Conservation (phyloP, 306 rosid species). For the Vigna nakashimae region DNA sequence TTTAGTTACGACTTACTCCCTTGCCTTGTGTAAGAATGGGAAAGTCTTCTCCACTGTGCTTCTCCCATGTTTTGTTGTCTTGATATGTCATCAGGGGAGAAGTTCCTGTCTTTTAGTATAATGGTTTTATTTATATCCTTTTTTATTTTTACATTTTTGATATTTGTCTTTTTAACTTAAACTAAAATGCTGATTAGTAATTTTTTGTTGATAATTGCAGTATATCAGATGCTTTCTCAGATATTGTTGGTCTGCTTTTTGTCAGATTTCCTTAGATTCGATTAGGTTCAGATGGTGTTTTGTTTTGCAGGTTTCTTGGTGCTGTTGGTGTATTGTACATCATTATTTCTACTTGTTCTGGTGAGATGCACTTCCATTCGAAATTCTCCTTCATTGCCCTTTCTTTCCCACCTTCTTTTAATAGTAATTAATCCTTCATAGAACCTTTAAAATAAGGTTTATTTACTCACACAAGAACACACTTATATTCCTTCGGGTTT, state of each 20-base stretch:
- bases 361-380: conserved; percentile 57
- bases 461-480: not conserved
- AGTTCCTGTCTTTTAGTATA: not conserved
- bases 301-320: conserved; percentile 68
- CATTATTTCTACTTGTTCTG: conserved; percentile 42
- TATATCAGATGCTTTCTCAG: conserved; percentile 5
- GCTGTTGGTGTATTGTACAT: conserved; percentile 55
- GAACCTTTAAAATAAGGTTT: conserved; percentile 8
- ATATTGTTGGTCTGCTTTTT: conserved; percentile 36
- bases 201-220: conserved; percentile 22
- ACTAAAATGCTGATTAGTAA: conserved; percentile 11
- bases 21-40: conserved; percentile 1
- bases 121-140: conserved; percentile 18
- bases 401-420: conserved; percentile 9
- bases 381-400: conserved; percentile 30
- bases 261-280: conserved; percentile 48
- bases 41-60: not conserved
- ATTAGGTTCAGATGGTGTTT: conserved; percentile 64
- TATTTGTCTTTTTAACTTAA: conserved; percentile 14
- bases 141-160: not conserved
- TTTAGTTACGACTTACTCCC: conserved; percentile 11
- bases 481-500: conserved; percentile 37
- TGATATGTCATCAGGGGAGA: not conserved
- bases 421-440: conserved; percentile 9
- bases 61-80: not conserved